Conservation (phyloP, 805 yeast species). For the Candida loeiensis region DNA sequence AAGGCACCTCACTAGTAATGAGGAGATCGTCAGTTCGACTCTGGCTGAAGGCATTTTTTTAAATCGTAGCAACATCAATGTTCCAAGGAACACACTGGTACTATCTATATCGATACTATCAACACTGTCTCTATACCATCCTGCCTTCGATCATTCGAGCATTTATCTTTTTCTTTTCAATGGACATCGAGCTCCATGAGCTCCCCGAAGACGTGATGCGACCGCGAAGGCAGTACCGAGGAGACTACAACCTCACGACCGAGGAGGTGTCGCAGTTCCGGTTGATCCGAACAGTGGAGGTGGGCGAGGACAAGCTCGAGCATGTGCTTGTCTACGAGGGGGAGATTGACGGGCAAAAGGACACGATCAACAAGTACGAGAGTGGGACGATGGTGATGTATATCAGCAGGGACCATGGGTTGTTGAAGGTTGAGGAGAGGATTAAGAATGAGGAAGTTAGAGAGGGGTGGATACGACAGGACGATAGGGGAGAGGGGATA, state of each 20-base stretch:
- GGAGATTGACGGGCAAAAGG: slow-evolving; percentile 4
- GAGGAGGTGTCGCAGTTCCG: slow-evolving; percentile 4
- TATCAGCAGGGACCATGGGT: slow-evolving; percentile 8
- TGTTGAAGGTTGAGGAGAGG: slow-evolving; percentile 1
- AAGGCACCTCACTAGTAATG: slow-evolving; percentile 10
- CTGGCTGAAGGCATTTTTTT: slow-evolving; percentile 8
- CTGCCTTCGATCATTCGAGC: too few relatives aligned
- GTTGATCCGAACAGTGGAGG: slow-evolving; percentile 3
- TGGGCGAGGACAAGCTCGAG: slow-evolving; percentile 1
- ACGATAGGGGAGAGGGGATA: background rate
- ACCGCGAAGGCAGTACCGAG: slow-evolving; percentile 6
- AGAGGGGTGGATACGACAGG: background rate
- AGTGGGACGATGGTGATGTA: slow-evolving; percentile 5
- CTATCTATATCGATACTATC: too few relatives aligned
- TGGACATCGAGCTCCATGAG: slow-evolving; percentile 9
- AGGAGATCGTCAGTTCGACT: slow-evolving; percentile 10
- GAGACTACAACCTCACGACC: slow-evolving; percentile 4
- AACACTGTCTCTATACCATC: too few relatives aligned
- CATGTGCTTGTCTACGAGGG: slow-evolving; percentile 8
- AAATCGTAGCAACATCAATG: too few relatives aligned
- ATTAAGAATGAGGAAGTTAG: background rate
- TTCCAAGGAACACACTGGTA: too few relatives aligned
- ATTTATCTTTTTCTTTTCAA: slow-evolving; percentile 2
- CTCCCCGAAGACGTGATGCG: slow-evolving; percentile 6
- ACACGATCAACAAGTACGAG: slow-evolving; percentile 6